phyloP scores from a whole-genome alignment of 306 rosid genomes.

The Comarum palustre region DNA sequence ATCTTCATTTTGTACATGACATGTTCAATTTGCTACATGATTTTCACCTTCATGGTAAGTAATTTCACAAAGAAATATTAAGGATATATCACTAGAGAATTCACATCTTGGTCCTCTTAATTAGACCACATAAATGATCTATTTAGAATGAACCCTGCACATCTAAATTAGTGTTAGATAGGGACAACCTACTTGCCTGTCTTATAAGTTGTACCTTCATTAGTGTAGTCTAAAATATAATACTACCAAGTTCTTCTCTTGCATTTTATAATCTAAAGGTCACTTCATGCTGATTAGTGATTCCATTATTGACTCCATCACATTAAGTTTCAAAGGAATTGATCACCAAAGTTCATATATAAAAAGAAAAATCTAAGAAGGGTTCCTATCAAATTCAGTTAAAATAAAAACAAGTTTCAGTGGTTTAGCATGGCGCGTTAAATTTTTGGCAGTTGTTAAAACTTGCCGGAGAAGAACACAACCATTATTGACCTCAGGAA shows the following conservation, averaged over 20 bases:
- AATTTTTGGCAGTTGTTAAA: not conserved
- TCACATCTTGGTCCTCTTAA: not conserved
- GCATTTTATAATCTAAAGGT: not conserved
- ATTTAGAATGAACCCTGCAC: not conserved
- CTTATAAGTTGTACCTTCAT: not conserved
- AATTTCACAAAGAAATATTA: not conserved
- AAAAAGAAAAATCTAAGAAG: no score
- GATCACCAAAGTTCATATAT: not conserved
- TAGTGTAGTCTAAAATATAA: not conserved
- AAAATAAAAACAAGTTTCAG: not conserved
- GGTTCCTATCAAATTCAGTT: not conserved
- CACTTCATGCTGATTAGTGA: not conserved
- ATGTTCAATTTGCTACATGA: no score
- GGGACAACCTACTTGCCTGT: not conserved
- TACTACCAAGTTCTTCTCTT: not conserved
- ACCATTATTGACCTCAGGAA: slow-evolving; percentile 14
- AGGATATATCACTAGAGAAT: not conserved
- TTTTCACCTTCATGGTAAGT: not conserved
- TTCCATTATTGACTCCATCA: not conserved
- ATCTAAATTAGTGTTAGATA: not conserved
- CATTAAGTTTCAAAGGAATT: not conserved
- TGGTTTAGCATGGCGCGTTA: slow-evolving; percentile 1
- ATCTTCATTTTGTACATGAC: no score
- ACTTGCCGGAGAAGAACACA: slow-evolving; percentile 12
- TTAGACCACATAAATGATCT: not conserved